phyloP scores from a whole-genome alignment of 169 alveolate genomes.

The Perkinsus marinus region DNA sequence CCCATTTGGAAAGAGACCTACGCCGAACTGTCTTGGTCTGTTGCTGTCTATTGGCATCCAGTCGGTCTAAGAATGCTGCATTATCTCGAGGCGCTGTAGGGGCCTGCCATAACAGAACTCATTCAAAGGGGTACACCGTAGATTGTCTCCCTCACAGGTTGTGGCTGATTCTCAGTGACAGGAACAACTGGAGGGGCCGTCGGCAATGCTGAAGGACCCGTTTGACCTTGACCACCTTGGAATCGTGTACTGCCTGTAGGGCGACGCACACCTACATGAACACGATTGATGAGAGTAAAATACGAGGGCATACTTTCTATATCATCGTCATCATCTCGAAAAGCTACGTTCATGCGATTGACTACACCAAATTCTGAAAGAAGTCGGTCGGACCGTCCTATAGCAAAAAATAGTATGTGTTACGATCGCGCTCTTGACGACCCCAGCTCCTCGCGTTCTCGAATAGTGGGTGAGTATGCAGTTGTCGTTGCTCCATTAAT shows the following conservation, averaged over 20 bases:
- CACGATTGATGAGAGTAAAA: not conserved
- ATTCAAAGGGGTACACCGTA: not conserved
- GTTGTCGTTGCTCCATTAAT: not conserved
- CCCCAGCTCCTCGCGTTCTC: not conserved
- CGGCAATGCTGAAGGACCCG: not conserved
- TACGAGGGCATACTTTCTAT: not conserved
- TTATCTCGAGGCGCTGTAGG: not conserved
- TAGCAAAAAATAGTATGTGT: not conserved
- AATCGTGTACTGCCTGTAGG: not conserved
- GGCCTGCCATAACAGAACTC: not conserved
- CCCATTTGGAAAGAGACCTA: not conserved
- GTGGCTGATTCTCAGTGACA: not conserved
- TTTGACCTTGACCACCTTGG: not conserved
- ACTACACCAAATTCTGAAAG: not conserved
- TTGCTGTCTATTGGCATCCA: not conserved
- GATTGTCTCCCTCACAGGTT: not conserved
- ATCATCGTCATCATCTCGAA: not conserved
- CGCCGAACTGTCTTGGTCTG: not conserved
- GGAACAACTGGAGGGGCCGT: not conserved
- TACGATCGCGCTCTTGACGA: not conserved
- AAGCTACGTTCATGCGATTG: not conserved
- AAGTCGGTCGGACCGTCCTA: not conserved
- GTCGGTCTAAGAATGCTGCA: not conserved
- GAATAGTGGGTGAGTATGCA: slow-evolving; percentile 5
- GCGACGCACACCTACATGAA: not conserved